These are phyloP conservation scores for Cornus controversa DNA, from an alignment of 148 eudicot genomes.

Conservation along the genomic window DNA sequence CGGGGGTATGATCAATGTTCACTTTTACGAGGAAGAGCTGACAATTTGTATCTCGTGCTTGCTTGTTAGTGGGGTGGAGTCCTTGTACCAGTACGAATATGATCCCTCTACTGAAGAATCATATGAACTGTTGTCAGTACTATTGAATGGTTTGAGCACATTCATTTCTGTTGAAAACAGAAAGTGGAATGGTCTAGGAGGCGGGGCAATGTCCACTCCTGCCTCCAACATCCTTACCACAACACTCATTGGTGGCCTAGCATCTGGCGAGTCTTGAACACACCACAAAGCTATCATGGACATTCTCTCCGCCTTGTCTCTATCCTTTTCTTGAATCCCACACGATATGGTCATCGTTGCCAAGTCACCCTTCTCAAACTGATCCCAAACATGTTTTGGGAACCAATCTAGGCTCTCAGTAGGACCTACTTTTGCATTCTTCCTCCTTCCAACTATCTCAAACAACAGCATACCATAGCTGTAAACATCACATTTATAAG, in stretches of 20 bases:
- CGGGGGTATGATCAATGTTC: too few species aligned
- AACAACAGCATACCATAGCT: conserved; percentile 4
- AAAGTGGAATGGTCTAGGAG: background rate
- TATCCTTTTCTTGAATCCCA: background rate
- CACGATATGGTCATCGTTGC: background rate
- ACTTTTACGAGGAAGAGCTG: background rate
- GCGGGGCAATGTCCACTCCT: conserved; percentile 6
- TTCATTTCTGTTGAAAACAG: background rate
- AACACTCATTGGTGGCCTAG: conserved; percentile 7
- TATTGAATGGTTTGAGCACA: background rate
- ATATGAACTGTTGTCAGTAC: background rate
- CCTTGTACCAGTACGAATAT: conserved; percentile 12
- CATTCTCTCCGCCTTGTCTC: background rate
- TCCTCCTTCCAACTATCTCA: conserved; percentile 13
- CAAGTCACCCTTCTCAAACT: conserved; percentile 9
- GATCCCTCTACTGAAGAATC: background rate
- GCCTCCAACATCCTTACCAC: conserved; percentile 17
- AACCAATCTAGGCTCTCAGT: conserved; percentile 2
- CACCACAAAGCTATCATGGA: conserved; percentile 14
- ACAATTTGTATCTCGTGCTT: conserved; percentile 2
- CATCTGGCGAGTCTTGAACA: conserved; percentile 12
- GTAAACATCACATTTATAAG: conserved; percentile 12
- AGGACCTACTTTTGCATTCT: background rate
- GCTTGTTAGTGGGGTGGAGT: background rate
- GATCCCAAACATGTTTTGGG: conserved; percentile 6